phyloP scores from a whole-genome alignment of 164 flowering plant genomes.

The Vitis riparia region DNA sequence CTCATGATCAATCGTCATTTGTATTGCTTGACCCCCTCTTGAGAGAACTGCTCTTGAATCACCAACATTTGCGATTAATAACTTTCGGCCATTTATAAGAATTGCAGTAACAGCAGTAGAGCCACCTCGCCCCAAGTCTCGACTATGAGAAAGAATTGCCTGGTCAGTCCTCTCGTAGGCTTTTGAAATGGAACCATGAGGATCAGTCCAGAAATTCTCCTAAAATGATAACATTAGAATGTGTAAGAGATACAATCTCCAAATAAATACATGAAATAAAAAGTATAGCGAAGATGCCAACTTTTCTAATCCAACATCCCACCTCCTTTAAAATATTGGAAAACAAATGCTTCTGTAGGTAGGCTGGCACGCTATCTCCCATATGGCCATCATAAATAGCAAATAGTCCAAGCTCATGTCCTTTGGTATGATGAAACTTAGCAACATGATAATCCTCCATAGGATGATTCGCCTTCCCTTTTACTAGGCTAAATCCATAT shows the following conservation, averaged over 20 bases:
- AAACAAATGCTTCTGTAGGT: conserved; percentile 7
- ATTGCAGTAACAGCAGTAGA: conserved; percentile 6
- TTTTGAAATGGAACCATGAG: background rate
- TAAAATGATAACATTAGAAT: background rate
- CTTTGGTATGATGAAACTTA: background rate
- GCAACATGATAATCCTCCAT: conserved; percentile 12
- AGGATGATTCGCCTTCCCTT: conserved; percentile 9
- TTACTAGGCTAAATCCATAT: conserved; percentile 8
- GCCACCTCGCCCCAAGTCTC: conserved; percentile 1
- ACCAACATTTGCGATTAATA: conserved; percentile 3
- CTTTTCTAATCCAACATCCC: background rate
- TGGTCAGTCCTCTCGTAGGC: conserved; percentile 5
- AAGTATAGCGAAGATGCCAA: too few species aligned
- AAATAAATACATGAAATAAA: too few species aligned
- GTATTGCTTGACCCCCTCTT: conserved; percentile 6
- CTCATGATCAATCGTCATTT: conserved; percentile 3
- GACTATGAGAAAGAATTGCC: conserved; percentile 3
- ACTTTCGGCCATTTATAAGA: background rate
- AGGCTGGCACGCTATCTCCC: conserved; percentile 7
- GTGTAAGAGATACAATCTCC: background rate
- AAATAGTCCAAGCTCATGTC: conserved; percentile 1
- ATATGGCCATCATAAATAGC: conserved; percentile 8
- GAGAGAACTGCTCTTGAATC: conserved; percentile 6
- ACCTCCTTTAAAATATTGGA: conserved; percentile 6
- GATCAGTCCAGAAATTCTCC: conserved; percentile 4